Evolutionary conservation across 495 filamentous ascomycete species (phyloP).

Genomic region (Penicillium simplicissimum): DNA sequence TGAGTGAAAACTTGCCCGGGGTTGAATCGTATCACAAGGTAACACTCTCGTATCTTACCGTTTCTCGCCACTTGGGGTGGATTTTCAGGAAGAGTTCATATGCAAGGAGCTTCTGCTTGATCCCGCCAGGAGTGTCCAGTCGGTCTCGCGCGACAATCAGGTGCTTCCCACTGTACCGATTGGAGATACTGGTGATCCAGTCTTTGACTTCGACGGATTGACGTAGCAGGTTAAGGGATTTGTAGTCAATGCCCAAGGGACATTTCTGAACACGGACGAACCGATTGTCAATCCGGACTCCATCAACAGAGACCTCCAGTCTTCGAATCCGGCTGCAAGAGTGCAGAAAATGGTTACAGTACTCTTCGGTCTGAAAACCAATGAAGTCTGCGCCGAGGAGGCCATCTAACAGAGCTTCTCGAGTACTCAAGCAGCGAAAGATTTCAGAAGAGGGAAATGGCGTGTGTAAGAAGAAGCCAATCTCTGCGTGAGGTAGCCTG

Average conservation of each 20-base stretch:
- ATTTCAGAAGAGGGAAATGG: conserved; percentile 91
- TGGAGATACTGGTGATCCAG: conserved; percentile 70
- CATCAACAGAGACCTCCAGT: conserved; percentile 76
- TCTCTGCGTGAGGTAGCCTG: conserved; percentile 76
- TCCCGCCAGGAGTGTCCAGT: conserved; percentile 81
- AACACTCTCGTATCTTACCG: conserved; percentile 39
- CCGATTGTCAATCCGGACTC: conserved; percentile 76
- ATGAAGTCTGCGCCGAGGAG: conserved; percentile 89
- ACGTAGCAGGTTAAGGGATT: conserved; percentile 63
- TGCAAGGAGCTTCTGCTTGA: conserved; percentile 82
- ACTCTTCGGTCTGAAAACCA: conserved; percentile 87
- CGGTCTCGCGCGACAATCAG: conserved; percentile 88
- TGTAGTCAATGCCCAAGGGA: conserved; percentile 62
- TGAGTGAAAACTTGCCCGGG: not conserved
- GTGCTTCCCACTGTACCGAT: conserved; percentile 74
- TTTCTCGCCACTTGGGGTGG: conserved; percentile 79
- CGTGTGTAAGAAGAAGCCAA: conserved; percentile 89
- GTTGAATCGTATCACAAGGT: not conserved
- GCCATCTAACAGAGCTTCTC: conserved; percentile 77
- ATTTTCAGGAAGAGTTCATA: conserved; percentile 86
- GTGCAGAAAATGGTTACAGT: conserved; percentile 86
- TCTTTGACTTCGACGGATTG: conserved; percentile 64
- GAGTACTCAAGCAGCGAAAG: conserved; percentile 78
- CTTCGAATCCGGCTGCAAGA: conserved; percentile 82
- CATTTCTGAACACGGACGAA: conserved; percentile 70